These are phyloP conservation scores for Tylopilus sp. DNA, from an alignment of 768 basidiomycete genomes.

Conservation along the genomic window DNA sequence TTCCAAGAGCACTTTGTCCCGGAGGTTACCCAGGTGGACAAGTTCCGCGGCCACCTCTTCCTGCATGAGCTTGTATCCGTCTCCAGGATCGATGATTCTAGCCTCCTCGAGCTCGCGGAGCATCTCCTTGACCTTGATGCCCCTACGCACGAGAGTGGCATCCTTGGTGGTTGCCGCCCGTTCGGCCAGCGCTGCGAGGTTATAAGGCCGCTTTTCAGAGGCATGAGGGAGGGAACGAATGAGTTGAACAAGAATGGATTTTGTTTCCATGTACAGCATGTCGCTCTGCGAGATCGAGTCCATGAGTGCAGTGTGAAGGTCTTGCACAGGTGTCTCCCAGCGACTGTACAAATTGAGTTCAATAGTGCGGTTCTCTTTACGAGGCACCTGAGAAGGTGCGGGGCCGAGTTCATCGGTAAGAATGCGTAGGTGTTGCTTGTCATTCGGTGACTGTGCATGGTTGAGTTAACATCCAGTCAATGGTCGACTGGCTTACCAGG, in stretches of 20 bases:
- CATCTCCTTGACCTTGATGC: slow-evolving; percentile 99
- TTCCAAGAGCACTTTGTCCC: slow-evolving; percentile 93
- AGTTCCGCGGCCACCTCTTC: slow-evolving; percentile 96
- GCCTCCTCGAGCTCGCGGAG: slow-evolving; percentile 91
- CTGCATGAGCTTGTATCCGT: slow-evolving; percentile 93
- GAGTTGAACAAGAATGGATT: slow-evolving; percentile 97
- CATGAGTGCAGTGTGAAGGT: slow-evolving; percentile 94
- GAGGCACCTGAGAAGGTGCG: slow-evolving; percentile 92
- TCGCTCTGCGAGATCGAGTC: slow-evolving; percentile 96
- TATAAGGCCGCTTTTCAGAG: slow-evolving; percentile 83
- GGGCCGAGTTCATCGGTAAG: slow-evolving; percentile 94
- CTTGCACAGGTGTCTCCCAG: slow-evolving; percentile 99
- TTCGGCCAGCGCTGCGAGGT: slow-evolving; percentile 87
- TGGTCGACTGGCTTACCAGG: slow-evolving; percentile 53
- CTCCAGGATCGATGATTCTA: slow-evolving; percentile 75
- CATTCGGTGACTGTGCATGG: slow-evolving; percentile 83
- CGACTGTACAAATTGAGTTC: slow-evolving; percentile 92
- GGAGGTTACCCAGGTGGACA: slow-evolving; percentile 91
- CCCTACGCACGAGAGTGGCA: slow-evolving; percentile 89
- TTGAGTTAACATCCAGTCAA: neutral
- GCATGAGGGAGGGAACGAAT: slow-evolving; percentile 90
- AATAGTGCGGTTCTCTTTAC: slow-evolving; percentile 95
- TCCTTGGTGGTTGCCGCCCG: slow-evolving; percentile 97
- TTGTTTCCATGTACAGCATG: slow-evolving; percentile 99
- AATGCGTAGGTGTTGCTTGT: slow-evolving; percentile 96